Percentiles rank a stretch among this genome's conserved stretches.
Evolutionary conservation across 2,329 filamentous ascomycete genomes (phyloP).

Genomic region (Colletotrichum musae): DNA sequence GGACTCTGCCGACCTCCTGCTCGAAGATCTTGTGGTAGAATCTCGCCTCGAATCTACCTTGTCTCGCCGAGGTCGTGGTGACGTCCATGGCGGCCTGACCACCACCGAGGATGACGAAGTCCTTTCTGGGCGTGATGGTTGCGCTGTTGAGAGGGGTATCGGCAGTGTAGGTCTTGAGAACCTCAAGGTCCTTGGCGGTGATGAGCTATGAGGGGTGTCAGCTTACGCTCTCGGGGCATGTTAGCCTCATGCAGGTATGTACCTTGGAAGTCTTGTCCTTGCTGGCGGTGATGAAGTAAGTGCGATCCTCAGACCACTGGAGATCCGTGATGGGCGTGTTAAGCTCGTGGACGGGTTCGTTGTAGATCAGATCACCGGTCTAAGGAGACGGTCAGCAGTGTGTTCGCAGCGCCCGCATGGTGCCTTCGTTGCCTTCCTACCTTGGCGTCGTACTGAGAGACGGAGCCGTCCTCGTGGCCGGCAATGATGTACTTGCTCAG

Average conservation of each 20-base stretch:
- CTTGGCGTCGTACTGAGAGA: constrained; percentile 94
- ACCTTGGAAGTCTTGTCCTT: constrained; percentile 98
- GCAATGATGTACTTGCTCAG: constrained; percentile 96
- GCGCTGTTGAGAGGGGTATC: constrained; percentile 98
- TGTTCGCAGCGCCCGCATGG: background rate
- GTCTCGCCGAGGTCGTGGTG: constrained; percentile 91
- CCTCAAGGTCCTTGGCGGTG: constrained; percentile 86
- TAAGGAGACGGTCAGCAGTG: constrained; percentile 49
- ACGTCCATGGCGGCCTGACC: constrained; percentile 99
- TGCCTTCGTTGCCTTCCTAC: constrained; percentile 54
- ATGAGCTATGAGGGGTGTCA: constrained; percentile 72
- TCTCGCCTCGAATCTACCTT: constrained; percentile 99
- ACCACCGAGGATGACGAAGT: constrained; percentile 97
- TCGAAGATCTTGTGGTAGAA: constrained; percentile 99
- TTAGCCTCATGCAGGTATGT: constrained; percentile 6
- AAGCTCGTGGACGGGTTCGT: constrained; percentile 87
- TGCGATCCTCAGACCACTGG: constrained; percentile 93
- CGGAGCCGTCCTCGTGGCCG: constrained; percentile 94
- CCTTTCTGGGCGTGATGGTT: constrained; percentile 93
- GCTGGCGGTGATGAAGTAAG: constrained; percentile 97
- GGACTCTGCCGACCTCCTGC: constrained; percentile 97
- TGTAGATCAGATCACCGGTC: constrained; percentile 86
- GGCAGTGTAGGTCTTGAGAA: constrained; percentile 91
- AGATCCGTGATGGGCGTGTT: constrained; percentile 89
- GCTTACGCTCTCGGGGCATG: background rate